phyloP scores from a whole-genome alignment of 2,329 filamentous ascomycete species.

The Alternaria incomplexa region DNA sequence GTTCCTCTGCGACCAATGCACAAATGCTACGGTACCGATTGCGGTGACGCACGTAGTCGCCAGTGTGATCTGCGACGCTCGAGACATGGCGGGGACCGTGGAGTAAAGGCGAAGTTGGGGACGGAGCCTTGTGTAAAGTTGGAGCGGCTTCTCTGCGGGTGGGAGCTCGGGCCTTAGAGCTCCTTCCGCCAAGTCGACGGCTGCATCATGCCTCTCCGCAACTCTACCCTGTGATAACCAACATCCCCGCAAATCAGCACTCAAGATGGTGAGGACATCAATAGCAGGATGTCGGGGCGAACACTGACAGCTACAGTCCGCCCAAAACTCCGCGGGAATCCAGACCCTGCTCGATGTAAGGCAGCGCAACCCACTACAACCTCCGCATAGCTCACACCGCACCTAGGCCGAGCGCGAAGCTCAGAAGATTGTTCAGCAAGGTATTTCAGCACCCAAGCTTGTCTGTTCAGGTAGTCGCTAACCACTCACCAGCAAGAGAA shows the following conservation, averaged over 20 bases:
- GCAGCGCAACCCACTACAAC: conserved; percentile 35
- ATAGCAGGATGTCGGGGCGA: not conserved
- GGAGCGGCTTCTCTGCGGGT: conserved; percentile 21
- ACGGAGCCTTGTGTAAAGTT: conserved; percentile 8
- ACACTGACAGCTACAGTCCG: conserved; percentile 68
- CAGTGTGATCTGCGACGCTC: conserved; percentile 85
- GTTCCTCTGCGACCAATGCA: conserved; percentile 85
- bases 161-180: conserved; percentile 40
- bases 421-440: conserved; percentile 98
- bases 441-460: conserved; percentile 56
- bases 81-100: conserved; percentile 70
- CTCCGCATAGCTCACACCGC: conserved; percentile 46
- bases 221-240: conserved; percentile 26
- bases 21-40: conserved; percentile 77
- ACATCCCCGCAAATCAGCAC: conserved; percentile 15
- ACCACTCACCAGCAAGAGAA: conserved; percentile 71
- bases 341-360: conserved; percentile 98
- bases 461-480: conserved; percentile 12
- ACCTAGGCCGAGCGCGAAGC: conserved; percentile 92
- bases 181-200: conserved; percentile 30
- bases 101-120: not conserved
- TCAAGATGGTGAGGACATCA: conserved; percentile 34
- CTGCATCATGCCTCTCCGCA: conserved; percentile 35
- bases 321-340: conserved; percentile 97
- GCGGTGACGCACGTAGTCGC: conserved; percentile 78